Conservation (phyloP, 495 filamentous ascomycete genomes). For the Neurospora sp. region DNA sequence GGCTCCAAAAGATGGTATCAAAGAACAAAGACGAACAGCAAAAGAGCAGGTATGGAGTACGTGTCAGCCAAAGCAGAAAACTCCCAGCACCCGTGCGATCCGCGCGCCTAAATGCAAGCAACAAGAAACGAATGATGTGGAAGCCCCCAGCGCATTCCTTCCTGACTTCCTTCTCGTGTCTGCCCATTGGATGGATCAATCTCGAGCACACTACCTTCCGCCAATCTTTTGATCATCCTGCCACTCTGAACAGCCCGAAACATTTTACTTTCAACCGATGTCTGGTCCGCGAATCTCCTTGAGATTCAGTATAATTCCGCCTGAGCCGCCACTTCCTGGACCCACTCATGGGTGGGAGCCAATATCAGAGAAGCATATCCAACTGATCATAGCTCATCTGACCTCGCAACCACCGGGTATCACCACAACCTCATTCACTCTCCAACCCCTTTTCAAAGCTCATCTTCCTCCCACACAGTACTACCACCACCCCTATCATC, state of each 20-base stretch:
- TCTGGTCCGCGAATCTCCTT: neutral
- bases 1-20: neutral
- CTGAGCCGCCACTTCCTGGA: neutral
- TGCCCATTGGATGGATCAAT: neutral
- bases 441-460: neutral
- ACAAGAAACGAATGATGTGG: neutral
- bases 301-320: neutral
- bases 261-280: neutral
- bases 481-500: conserved; percentile 40
- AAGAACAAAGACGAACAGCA: neutral
- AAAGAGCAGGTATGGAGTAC: neutral
- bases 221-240: neutral
- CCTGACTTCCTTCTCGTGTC: neutral
- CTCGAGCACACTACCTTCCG: neutral
- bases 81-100: neutral
- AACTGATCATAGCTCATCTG: neutral
- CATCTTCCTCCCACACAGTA: conserved; percentile 32
- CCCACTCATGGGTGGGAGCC: neutral
- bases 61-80: neutral
- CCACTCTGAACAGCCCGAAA: neutral
- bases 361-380: neutral
- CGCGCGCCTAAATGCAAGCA: neutral
- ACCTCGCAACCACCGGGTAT: neutral
- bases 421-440: neutral
- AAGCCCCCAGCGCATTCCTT: neutral